These are phyloP conservation scores for Cyclotella atomus DNA, from an alignment of 108 stramenopile genomes.

Conservation along the genomic window DNA sequence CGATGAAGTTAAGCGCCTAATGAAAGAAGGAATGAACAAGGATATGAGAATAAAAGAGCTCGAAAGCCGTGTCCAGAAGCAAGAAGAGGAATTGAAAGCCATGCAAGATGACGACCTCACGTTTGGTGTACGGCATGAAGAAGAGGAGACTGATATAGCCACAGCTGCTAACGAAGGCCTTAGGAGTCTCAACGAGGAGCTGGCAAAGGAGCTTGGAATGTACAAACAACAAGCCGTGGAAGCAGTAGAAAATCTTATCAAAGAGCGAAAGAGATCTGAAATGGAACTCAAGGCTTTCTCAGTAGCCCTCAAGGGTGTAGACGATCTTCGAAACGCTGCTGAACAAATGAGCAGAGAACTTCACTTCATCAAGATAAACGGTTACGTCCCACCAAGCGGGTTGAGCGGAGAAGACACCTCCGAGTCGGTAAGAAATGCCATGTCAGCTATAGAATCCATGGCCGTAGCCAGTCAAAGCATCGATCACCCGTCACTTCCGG, in stretches of 20 bases:
- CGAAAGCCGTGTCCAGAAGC: constrained; percentile 26
- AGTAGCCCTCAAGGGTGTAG: constrained; percentile 51
- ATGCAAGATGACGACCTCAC: constrained; percentile 51
- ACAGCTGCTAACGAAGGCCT: constrained; percentile 48
- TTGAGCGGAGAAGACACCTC: constrained; percentile 40
- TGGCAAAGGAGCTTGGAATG: constrained; percentile 37
- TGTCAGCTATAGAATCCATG: constrained; percentile 45
- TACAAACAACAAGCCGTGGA: constrained; percentile 41
- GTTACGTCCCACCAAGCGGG: constrained; percentile 45
- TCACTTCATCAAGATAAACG: constrained; percentile 43
- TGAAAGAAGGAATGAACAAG: constrained; percentile 43
- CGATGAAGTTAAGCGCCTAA: constrained; percentile 47
- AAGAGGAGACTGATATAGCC: constrained; percentile 5
- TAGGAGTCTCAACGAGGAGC: constrained; percentile 37
- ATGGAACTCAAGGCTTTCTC: constrained; percentile 62
- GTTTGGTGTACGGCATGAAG: constrained; percentile 39
- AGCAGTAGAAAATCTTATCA: constrained; percentile 26
- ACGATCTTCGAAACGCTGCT: constrained; percentile 48
- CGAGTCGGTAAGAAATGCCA: constrained; percentile 34
- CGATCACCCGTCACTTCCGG: constrained; percentile 32
- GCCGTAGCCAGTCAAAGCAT: constrained; percentile 49
- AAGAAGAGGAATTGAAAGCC: constrained; percentile 37
- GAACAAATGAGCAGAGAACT: constrained; percentile 54
- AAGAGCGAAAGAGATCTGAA: constrained; percentile 46
- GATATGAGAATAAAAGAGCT: constrained; percentile 53